Base-by-base conservation (phyloP, 2,329 filamentous ascomycete species). In the Ceratocystis cubensis region DNA sequence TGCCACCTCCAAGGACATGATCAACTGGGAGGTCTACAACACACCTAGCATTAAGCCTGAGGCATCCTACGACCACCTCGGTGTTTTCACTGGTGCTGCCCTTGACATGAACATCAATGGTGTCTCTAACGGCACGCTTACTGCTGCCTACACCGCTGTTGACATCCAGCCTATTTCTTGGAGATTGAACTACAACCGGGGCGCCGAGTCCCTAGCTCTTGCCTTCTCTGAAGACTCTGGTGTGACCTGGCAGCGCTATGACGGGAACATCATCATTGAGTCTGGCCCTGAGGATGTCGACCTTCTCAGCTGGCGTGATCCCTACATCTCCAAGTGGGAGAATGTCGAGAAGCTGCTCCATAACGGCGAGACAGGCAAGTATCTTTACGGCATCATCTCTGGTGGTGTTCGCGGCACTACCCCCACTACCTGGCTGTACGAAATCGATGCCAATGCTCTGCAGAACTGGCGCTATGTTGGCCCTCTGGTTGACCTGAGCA, bases 61-160 rank as follows among this genome's bases (percentile, higher is more conserved):
- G 22, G 73, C 73, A 6, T 74, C 75, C n/a, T 79, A 79, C 63
- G 78, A 79, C 63, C 75, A 75, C 0, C 68, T 78, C 17, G 76
- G 76, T 56, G 76, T 80, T 17, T 80, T 79, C 65, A 78, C 79
- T 61, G 78, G 78, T 2, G 75, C 74, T 17, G 76, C 79, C 17
- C 78, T 79, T 59, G 76, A 78, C 8, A 70, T 66, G 2, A 77
- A 77, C 8, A 76, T 79, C 69, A 75, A 77, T 25, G 77, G 76
- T 17, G 56, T 61, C 50, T 50, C 22, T 20, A 68, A 65, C 50
- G 66, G 66, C 30, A 75, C 73, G 4, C 76, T 77, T 2, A 80
- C 77, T 0, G 71, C 79, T 8, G 71, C 79, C 1, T 79, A 80
- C 68, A 78, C 78, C 2, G 77, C 76, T 1, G 76, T 79, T 13